Evolutionary conservation across 179 eudicot species (phyloP).

Genomic region (Drosera spatulata): DNA sequence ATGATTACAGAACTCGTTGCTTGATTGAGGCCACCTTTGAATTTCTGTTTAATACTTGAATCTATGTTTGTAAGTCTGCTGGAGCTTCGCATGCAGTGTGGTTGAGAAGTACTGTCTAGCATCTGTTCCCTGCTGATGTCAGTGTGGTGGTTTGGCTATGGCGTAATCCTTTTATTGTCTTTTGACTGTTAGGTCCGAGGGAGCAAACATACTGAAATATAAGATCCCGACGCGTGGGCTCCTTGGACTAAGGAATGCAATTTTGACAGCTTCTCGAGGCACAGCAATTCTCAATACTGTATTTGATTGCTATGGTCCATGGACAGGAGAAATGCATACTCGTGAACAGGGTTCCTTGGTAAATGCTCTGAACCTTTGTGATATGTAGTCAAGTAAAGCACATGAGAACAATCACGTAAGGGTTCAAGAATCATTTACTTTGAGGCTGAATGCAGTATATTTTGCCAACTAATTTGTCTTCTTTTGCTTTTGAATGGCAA

Average conservation of each 20-base stretch:
- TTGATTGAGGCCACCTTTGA: too few species aligned
- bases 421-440: too few species aligned
- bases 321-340: conserved; percentile 90
- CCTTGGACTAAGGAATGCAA: conserved; percentile 83
- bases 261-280: conserved; percentile 93
- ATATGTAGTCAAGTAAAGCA: not conserved
- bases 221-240: conserved; percentile 98
- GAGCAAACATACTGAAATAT: conserved; percentile 70
- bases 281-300: conserved; percentile 93
- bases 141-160: not conserved
- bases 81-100: not conserved
- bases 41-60: not conserved
- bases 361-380: too few species aligned
- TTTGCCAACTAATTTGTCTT: too few species aligned
- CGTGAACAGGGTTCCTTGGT: conserved; percentile 98
- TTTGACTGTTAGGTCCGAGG: conserved; percentile 55
- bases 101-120: not conserved
- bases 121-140: not conserved
- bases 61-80: too few species aligned
- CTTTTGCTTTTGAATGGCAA: too few species aligned
- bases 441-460: too few species aligned
- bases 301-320: conserved; percentile 91
- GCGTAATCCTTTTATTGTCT: not conserved
- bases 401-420: too few species aligned
- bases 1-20: too few species aligned